Evolutionary conservation across 228 moss, liverwort and hornwort genomes (phyloP), one percentile per base, ranked within the genome.

Genomic region (Sphagnum fallax): DNA sequence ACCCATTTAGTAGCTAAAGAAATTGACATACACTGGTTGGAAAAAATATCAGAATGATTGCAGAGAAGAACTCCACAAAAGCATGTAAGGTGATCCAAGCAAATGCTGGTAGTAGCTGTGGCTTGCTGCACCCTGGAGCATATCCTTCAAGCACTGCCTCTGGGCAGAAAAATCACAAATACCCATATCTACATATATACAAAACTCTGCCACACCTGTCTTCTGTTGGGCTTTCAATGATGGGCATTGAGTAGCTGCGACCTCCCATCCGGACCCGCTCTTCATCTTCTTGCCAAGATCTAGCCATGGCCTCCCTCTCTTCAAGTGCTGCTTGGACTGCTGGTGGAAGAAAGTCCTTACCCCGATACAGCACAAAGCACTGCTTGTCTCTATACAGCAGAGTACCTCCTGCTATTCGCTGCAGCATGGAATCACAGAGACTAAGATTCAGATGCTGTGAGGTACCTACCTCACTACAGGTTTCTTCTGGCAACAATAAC

Each of bases 331-430:
- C 76, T 60, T 81, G 82, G 67, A 98, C 98, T 69, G 89, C 75
- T 61, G 88, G 86, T 47, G 98, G 82, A 69, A 85, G 85, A 65
- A 85, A 85, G 66, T 85, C 85, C 72, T 85, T 85, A 16, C 85
- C 85, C 51, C 85, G 88, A 76, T 85, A 85, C n/a, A 82, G 51
- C 63, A 79, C 76, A 49, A 82, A 75, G 48, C 69, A 85, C 52
- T 6, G 78, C 60, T 85, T 82, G 69, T 85, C 82, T 57, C 85
- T 75, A 65, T 79, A 71, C 9, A 85, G 68, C 16, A 82, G 61
- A 58, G 77, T 70, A 15, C 85, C 85, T n/a, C 85, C 85, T 50
- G 81, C 79, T 4, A 82, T 76, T 52, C 79, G 72, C 81, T 85
- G 78, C 72, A 55, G 55, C 4, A 55, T 8, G 55, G 12, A 12